Percentiles rank a stretch among this genome's conserved stretches.
phyloP scores from a whole-genome alignment of 352 stramenopile species.

The Pythium rishiriense region DNA sequence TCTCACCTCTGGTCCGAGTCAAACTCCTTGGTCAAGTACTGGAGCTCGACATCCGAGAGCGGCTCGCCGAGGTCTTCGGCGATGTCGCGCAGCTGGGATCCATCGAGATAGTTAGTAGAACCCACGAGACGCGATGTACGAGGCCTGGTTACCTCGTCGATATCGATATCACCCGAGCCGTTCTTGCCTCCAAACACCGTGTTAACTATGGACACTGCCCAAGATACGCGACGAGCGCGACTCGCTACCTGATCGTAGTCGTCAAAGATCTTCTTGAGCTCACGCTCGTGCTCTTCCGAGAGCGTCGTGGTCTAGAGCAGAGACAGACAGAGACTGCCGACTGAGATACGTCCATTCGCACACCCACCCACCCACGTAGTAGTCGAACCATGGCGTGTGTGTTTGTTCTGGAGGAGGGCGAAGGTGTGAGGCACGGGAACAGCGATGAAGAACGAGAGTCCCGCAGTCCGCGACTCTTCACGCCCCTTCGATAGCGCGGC shows the following conservation, averaged over 20 bases:
- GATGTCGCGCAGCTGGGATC: constrained; percentile 63
- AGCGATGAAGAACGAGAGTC: neutral
- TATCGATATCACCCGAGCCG: constrained; percentile 66
- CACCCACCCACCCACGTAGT: too few relatives aligned
- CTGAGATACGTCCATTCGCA: too few relatives aligned
- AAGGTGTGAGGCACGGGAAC: neutral
- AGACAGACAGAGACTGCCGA: too few relatives aligned
- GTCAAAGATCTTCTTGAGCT: constrained; percentile 79
- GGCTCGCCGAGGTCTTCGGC: constrained; percentile 73
- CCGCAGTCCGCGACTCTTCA: neutral
- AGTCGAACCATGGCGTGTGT: too few relatives aligned
- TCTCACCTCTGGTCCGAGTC: constrained; percentile 62
- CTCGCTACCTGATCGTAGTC: constrained; percentile 79
- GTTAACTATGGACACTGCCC: too few relatives aligned
- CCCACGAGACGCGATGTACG: neutral
- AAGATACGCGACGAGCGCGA: neutral
- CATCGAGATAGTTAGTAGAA: neutral
- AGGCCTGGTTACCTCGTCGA: constrained; percentile 46
- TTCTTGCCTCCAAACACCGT: too few relatives aligned
- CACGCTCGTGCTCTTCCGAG: constrained; percentile 63
- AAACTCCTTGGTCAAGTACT: constrained; percentile 76
- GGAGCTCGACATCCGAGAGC: constrained; percentile 65
- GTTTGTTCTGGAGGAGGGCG: too few relatives aligned
- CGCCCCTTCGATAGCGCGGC: neutral
- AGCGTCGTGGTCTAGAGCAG: constrained; percentile 40